Percentiles rank a stretch among this genome's conserved stretches.
phyloP scores from a whole-genome alignment of 192 early-diverging fungal genomes.

The Linnemannia elongata region DNA sequence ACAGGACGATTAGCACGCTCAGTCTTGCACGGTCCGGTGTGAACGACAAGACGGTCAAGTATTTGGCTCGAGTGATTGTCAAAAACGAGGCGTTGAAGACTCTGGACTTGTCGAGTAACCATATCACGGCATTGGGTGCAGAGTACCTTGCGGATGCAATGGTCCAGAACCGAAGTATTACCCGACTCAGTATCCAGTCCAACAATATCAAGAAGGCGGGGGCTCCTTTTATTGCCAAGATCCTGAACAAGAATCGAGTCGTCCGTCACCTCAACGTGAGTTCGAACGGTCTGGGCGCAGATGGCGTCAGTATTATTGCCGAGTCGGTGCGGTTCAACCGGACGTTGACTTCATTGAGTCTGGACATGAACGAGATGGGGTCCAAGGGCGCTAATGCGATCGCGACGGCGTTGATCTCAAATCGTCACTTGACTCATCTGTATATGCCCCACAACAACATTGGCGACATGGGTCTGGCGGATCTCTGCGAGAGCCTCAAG shows the following conservation, averaged over 20 bases:
- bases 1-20: constrained; percentile 50
- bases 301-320: constrained; percentile 38
- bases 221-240: constrained; percentile 44
- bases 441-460: constrained; percentile 59
- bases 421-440: constrained; percentile 56
- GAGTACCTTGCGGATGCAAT: constrained; percentile 54
- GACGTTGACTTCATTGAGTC: constrained; percentile 48
- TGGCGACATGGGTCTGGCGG: constrained; percentile 44
- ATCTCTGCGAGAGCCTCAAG: constrained; percentile 42
- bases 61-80: constrained; percentile 45
- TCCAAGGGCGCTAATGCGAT: constrained; percentile 37
- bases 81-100: constrained; percentile 42
- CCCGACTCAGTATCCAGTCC: constrained; percentile 52
- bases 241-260: constrained; percentile 57
- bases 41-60: constrained; percentile 60
- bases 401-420: constrained; percentile 34
- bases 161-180: constrained; percentile 43
- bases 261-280: constrained; percentile 60
- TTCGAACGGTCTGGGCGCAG: constrained; percentile 44
- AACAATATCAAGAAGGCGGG: constrained; percentile 58
- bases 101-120: constrained; percentile 57
- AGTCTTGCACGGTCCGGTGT: constrained; percentile 57
- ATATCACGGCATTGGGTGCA: constrained; percentile 44
- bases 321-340: constrained; percentile 54
- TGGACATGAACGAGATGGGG: constrained; percentile 58